A percentile compares a stretch with the other conserved stretches of the same genome.
Evolutionary conservation across 768 basidiomycete genomes (phyloP).

Genomic region (Naganishia vaughanmartiniae): DNA sequence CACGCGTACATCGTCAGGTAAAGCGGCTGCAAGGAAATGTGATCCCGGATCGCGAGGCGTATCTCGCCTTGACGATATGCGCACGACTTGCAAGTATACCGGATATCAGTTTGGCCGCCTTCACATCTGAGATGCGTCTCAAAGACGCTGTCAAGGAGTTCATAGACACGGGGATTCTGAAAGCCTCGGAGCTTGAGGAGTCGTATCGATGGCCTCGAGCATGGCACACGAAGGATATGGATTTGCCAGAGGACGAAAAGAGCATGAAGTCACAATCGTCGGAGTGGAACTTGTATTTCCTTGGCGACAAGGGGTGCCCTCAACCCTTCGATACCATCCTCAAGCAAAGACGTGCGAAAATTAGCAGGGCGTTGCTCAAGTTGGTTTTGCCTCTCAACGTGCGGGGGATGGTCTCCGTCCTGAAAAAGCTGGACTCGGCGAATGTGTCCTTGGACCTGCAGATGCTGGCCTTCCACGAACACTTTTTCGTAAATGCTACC

Average conservation of each 20-base stretch:
- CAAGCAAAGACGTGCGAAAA: background rate
- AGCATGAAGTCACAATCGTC: background rate
- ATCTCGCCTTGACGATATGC: background rate
- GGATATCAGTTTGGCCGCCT: background rate
- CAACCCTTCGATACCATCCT: background rate
- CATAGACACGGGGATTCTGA: background rate
- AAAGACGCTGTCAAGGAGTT: background rate
- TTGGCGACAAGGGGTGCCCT: background rate
- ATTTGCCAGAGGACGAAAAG: background rate
- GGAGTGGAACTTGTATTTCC: background rate
- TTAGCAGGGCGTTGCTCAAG: background rate
- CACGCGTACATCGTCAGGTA: background rate
- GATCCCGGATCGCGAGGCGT: background rate
- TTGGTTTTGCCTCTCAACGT: background rate
- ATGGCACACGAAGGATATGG: background rate
- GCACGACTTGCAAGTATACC: background rate
- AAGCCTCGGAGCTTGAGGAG: background rate
- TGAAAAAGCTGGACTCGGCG: background rate
- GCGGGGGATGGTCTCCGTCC: background rate
- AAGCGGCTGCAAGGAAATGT: background rate
- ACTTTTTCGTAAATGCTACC: background rate
- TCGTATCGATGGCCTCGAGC: background rate
- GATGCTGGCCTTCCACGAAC: background rate
- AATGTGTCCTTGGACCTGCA: background rate
- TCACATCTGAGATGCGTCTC: background rate